Base-by-base conservation (phyloP, 352 stramenopile genomes). In the Phytophthora palmivora region DNA sequence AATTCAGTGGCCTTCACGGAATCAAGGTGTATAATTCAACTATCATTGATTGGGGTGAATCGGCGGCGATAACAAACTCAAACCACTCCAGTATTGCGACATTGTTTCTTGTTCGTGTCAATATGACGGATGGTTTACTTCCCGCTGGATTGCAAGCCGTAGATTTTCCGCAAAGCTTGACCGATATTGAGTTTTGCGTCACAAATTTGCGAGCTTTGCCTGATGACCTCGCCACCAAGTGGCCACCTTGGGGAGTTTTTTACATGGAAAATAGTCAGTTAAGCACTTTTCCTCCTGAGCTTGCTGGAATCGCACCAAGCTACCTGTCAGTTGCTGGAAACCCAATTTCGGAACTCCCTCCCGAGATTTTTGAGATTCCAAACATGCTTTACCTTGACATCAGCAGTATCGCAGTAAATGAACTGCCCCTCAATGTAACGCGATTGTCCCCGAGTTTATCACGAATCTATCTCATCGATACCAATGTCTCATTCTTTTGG, bases 1-100 rank as follows among this genome's bases (percentile, higher is more conserved):
- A 49, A 1, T 79, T 79, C 19, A 41, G 10, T 5, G 63, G 63
- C 8, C 38, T 79, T 7, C 57, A 54, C 15, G 70, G 66, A 0
- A 21, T 82, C 39, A 77, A 82, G 48, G 44, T 75, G 3, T 79
- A 78, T 49, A 82, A 82, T 41, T 64, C 61, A 15, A 77, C 73
- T 0, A 47, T 82, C 18, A 14, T 38, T 1, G 44, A 60, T 1
- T 82, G 73, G 73, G 18, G 21, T 0, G 39, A 33, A 1, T 60
- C 74, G 7, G 66, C 74, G 0, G 74, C 63, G 11, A 14, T 79
- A 14, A 66, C 43, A 0, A 42, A 55, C 18, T 3, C 11, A 10
- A 32, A 58, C 34, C 66, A 79, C 18, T 34, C 63, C 8, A 18
- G 19, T 3, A 61, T 85, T 26, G 43, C 63, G 4, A 62, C 54